Percentiles rank a stretch among this genome's conserved stretches.
Conservation (phyloP, 1,284 basidiomycete species). For the Pseudozyma hubeiensis region DNA sequence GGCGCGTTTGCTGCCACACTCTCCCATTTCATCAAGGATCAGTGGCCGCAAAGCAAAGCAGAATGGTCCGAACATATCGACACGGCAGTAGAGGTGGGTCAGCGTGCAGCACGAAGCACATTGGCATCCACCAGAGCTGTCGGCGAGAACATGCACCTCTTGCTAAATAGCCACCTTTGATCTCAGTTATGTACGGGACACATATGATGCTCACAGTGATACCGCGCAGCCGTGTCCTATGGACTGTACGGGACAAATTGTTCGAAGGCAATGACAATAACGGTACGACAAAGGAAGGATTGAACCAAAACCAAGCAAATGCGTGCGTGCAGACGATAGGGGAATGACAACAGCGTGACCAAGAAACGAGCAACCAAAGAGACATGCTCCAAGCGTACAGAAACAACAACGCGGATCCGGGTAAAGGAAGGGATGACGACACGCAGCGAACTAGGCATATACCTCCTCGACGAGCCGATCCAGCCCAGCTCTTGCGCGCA, state of each 20-base stretch:
- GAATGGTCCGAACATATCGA: slow-evolving; percentile 12
- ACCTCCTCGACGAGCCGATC: slow-evolving; percentile 45
- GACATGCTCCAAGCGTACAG: too few relatives aligned
- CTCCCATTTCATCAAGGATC: slow-evolving; percentile 10
- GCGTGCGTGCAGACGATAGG: not conserved
- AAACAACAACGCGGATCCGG: too few relatives aligned
- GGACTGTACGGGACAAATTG: too few relatives aligned
- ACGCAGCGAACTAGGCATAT: slow-evolving; percentile 8
- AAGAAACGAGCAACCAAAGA: too few relatives aligned
- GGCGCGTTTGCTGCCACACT: slow-evolving; percentile 56
- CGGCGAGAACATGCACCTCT: slow-evolving; percentile 30
- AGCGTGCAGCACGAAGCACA: slow-evolving; percentile 38
- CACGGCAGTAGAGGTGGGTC: slow-evolving; percentile 28
- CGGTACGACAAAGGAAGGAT: not conserved
- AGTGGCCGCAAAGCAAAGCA: too few relatives aligned
- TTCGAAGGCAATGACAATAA: not conserved
- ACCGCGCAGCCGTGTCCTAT: too few relatives aligned
- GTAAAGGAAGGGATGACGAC: too few relatives aligned
- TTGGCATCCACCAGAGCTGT: slow-evolving; percentile 32
- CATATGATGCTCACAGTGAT: too few relatives aligned
- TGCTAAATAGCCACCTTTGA: slow-evolving; percentile 4
- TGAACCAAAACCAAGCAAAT: not conserved
- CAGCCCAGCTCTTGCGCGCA: slow-evolving; percentile 50
- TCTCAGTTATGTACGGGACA: not conserved
- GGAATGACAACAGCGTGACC: not conserved